phyloP scores from a whole-genome alignment of 2,329 filamentous ascomycete genomes.

The Xylaria sp. region DNA sequence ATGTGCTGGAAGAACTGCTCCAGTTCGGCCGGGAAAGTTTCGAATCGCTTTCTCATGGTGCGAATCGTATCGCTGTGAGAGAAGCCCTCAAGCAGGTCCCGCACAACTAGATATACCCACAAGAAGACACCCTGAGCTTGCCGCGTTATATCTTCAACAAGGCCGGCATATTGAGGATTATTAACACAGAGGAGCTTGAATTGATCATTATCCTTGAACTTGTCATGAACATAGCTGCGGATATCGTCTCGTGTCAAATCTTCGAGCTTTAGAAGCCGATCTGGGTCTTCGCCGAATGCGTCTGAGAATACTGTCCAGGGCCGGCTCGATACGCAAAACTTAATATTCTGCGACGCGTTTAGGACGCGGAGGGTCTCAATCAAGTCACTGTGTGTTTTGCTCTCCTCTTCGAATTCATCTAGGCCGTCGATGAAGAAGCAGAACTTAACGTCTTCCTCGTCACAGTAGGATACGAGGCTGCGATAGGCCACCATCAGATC shows the following conservation, averaged over 20 bases:
- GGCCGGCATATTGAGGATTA: not conserved
- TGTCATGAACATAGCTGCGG: slow-evolving; percentile 9
- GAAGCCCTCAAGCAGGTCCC: slow-evolving; percentile 11
- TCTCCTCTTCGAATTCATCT: slow-evolving; percentile 12
- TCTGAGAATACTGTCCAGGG: slow-evolving; percentile 19
- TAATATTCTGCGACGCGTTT: not conserved
- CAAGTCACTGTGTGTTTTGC: not conserved
- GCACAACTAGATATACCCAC: slow-evolving; percentile 14
- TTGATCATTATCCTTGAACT: slow-evolving; percentile 10
- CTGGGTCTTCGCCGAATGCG: slow-evolving; percentile 7
- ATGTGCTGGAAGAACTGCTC: slow-evolving; percentile 21
- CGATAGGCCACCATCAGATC: slow-evolving; percentile 7
- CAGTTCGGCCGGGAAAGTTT: slow-evolving; percentile 3
- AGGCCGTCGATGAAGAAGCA: slow-evolving; percentile 29
- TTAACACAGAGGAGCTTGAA: slow-evolving; percentile 23
- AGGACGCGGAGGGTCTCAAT: slow-evolving; percentile 4
- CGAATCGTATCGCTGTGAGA: slow-evolving; percentile 5
- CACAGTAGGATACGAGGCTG: slow-evolving; percentile 9
- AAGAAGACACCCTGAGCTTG: slow-evolving; percentile 19
- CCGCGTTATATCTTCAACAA: slow-evolving; percentile 6
- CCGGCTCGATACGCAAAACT: slow-evolving; percentile 18
- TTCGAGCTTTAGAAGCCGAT: slow-evolving; percentile 15
- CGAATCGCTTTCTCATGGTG: slow-evolving; percentile 9
- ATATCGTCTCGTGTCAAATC: slow-evolving; percentile 17
- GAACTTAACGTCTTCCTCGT: slow-evolving; percentile 16